Conservation (phyloP, 495 filamentous ascomycete species). For the Trypethelium eluteriae region DNA sequence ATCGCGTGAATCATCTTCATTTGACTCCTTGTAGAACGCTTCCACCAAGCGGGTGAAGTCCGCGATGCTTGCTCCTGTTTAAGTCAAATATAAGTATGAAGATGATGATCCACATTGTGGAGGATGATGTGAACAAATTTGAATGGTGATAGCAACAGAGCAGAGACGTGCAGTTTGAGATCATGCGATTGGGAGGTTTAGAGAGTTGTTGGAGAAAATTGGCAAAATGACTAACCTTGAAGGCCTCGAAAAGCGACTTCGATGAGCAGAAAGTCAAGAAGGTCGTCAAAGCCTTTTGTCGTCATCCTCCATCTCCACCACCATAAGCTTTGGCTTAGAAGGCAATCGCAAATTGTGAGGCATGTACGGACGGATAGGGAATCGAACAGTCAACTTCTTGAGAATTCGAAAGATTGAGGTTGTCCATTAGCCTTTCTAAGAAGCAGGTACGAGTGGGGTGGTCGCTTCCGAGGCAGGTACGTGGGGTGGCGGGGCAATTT, state of each 20-base stretch:
- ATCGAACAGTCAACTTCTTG: not conserved
- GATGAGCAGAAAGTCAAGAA: constrained; percentile 1
- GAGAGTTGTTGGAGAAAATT: not conserved
- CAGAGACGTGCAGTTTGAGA: too few relatives aligned
- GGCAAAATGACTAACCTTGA: constrained; percentile 51
- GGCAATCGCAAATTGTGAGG: constrained; percentile 10
- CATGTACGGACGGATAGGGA: not conserved
- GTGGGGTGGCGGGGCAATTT: not conserved
- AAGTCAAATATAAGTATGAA: not conserved
- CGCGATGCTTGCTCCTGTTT: not conserved
- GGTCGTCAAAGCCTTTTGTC: constrained; percentile 7
- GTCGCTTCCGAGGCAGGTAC: not conserved
- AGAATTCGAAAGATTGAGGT: not conserved
- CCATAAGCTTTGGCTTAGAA: not conserved
- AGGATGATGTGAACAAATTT: too few relatives aligned
- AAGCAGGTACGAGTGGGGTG: not conserved
- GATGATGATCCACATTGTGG: too few relatives aligned
- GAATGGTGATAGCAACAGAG: too few relatives aligned
- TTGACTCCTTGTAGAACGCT: not conserved
- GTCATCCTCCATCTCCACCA: not conserved
- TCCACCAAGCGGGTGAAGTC: not conserved
- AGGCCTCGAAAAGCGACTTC: constrained; percentile 44
- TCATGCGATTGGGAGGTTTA: too few relatives aligned
- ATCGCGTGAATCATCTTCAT: not conserved
- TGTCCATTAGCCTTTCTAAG: not conserved